Evolutionary conservation across 108 stramenopile species (phyloP), one percentile per base, ranked within the genome.

Genomic region (Heterococcus sp.): DNA sequence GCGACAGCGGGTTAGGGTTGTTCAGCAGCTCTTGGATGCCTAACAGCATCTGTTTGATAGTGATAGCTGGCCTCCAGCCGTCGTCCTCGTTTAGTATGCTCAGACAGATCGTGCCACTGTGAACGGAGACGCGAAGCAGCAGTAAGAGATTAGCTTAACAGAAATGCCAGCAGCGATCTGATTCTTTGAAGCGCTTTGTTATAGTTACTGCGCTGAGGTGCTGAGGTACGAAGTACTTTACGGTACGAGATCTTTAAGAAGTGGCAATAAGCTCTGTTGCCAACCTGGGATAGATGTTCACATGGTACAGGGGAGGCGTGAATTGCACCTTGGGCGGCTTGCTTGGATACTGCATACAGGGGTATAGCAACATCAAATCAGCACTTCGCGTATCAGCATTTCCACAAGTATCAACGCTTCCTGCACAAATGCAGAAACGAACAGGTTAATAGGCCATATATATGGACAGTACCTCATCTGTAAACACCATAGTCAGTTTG

Each of bases 11-110:
- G 83, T 96, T 98, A 0, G 97, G 96, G 63, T 92, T 91, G 84
- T 97, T 94, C 46, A 99, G 86, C 39, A 99, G 91, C 83, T 98
- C 96, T 40, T 97, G 98, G 84, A 97, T 96, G 35, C 97, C 97
- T 81, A 96, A 81, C 74, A 99, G 84, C 84, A 99, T 92, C 84
- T 97, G 95, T 82, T 95, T 94, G 64, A 99, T 85, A 4, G 95
- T 97, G 87, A 98, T 96, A 4, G 96, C 95, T 21, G 98, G 98
- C 75, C 96, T 90, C 98, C 98, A 99, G 21, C 93, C 98, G 81
- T 99, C 94, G 83, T 98, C 98, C 83, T 97, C 98, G 73, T 97
- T 95, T 36, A 99, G 78, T 79, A 99, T 97, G 75, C 91, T 92
- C 32, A 98, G 87, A 83, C 97, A 98, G 77, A 98, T 93, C 28